Evolutionary conservation across 1,284 basidiomycete species (phyloP).

Genomic region (Anthracocystis setariae): DNA sequence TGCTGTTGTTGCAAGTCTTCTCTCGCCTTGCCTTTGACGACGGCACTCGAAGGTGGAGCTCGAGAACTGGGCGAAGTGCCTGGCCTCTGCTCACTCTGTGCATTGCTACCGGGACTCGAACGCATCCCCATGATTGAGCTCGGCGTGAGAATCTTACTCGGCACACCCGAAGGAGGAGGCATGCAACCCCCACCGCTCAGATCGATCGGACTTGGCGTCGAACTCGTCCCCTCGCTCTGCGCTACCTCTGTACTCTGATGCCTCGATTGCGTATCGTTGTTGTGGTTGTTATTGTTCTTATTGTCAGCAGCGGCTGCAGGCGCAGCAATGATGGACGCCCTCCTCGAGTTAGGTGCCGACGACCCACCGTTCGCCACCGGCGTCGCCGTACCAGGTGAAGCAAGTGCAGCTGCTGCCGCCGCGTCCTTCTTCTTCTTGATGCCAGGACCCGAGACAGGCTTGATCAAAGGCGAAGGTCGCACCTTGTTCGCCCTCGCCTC

Average conservation of each 20-base stretch:
- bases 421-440: slow-evolving; percentile 46
- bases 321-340: slow-evolving; percentile 20
- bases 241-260: slow-evolving; percentile 51
- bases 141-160: slow-evolving; percentile 60
- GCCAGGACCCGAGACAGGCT: slow-evolving; percentile 51
- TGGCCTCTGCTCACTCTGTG: slow-evolving; percentile 9
- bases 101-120: slow-evolving; percentile 14
- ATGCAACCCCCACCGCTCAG: slow-evolving; percentile 41
- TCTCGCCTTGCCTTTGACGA: slow-evolving; percentile 28
- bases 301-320: slow-evolving; percentile 9
- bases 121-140: slow-evolving; percentile 64
- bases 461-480: slow-evolving; percentile 64
- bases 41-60: neutral
- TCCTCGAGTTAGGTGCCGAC: slow-evolving; percentile 26
- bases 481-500: slow-evolving; percentile 58
- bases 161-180: slow-evolving; percentile 44
- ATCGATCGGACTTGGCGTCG: slow-evolving; percentile 65
- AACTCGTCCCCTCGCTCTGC: slow-evolving; percentile 55
- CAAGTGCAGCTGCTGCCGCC: slow-evolving; percentile 1
- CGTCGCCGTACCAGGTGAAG: slow-evolving; percentile 25
- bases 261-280: slow-evolving; percentile 19
- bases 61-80: slow-evolving; percentile 17
- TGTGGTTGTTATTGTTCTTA: no score
- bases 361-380: slow-evolving; percentile 15
- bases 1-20: slow-evolving; percentile 22